Evolutionary conservation across 805 yeast genomes (phyloP).

Genomic region (Candida takata): DNA sequence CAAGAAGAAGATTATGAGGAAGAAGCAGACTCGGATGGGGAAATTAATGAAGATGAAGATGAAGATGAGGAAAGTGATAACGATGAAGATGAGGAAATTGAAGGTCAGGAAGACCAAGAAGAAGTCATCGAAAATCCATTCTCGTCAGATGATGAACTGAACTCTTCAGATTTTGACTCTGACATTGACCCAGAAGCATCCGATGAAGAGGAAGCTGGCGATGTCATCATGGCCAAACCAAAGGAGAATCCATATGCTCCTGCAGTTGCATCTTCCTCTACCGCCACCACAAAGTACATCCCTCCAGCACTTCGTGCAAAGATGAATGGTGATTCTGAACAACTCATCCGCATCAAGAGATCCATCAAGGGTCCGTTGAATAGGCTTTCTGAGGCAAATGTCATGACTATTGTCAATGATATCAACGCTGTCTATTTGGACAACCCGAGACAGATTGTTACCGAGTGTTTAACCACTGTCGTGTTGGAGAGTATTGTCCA

Average conservation of each 20-base stretch:
- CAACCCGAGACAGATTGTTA: conserved; percentile 76
- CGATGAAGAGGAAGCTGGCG: conserved; percentile 25
- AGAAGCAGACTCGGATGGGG: conserved; percentile 21
- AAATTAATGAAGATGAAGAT: conserved; percentile 18
- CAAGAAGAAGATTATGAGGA: conserved; percentile 7
- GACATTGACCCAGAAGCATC: conserved; percentile 32
- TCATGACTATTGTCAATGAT: conserved; percentile 61
- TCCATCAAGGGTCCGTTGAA: conserved; percentile 79
- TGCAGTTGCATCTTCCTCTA: conserved; percentile 32
- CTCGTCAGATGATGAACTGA: conserved; percentile 35
- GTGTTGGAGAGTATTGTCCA: conserved; percentile 57
- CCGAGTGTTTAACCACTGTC: conserved; percentile 55
- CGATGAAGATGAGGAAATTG: conserved; percentile 22
- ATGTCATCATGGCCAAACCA: conserved; percentile 26
- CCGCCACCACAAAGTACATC: conserved; percentile 43
- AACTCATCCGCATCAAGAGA: conserved; percentile 43
- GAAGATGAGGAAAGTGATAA: conserved; percentile 21
- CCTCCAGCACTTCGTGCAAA: conserved; percentile 82
- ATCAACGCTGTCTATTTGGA: conserved; percentile 54
- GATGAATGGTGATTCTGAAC: conserved; percentile 37
- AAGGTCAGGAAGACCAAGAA: conserved; percentile 21
- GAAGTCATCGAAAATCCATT: conserved; percentile 27
- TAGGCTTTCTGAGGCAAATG: conserved; percentile 82
- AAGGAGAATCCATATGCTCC: conserved; percentile 75
- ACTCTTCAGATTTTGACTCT: conserved; percentile 37